Percentiles rank a stretch among this genome's conserved stretches.
Conservation (phyloP, 441 rosid genomes). For the Pelargonium myrrhifolium region DNA sequence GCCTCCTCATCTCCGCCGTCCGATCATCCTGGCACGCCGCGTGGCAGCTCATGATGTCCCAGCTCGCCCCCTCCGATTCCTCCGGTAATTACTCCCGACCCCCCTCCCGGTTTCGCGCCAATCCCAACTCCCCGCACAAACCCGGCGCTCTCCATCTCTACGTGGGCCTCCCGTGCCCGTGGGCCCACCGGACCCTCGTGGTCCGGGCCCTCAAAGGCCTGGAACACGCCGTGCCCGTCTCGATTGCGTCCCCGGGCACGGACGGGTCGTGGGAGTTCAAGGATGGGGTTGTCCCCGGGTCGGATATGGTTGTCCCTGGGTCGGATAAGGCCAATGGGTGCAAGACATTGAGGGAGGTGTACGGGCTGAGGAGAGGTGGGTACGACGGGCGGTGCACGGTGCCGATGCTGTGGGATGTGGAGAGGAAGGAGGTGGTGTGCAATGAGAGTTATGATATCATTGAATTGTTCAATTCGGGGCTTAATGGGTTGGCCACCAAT, state of each 20-base stretch:
- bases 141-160: constrained; percentile 55
- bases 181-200: constrained; percentile 85
- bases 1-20: constrained; percentile 67
- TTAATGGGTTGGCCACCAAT: constrained; percentile 41
- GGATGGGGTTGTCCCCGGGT: constrained; percentile 13
- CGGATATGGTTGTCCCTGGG: constrained; percentile 42
- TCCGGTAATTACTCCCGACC: constrained; percentile 77
- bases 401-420: constrained; percentile 76
- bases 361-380: constrained; percentile 47
- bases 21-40: constrained; percentile 65
- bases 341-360: constrained; percentile 66
- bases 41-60: constrained; percentile 90
- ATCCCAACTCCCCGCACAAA: constrained; percentile 23
- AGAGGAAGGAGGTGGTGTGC: constrained; percentile 54
- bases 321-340: constrained; percentile 45
- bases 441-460: constrained; percentile 82
- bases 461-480: constrained; percentile 55
- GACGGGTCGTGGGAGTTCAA: constrained; percentile 85
- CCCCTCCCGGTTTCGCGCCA: constrained; percentile 50
- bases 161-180: constrained; percentile 85
- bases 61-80: constrained; percentile 81
- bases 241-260: constrained; percentile 58
- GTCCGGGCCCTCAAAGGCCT: constrained; percentile 83
- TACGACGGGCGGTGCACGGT: constrained; percentile 67
- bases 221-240: constrained; percentile 53